These are phyloP conservation scores for Nakazawaea anatomiae DNA, from an alignment of 805 yeast species.

Conservation along the genomic window DNA sequence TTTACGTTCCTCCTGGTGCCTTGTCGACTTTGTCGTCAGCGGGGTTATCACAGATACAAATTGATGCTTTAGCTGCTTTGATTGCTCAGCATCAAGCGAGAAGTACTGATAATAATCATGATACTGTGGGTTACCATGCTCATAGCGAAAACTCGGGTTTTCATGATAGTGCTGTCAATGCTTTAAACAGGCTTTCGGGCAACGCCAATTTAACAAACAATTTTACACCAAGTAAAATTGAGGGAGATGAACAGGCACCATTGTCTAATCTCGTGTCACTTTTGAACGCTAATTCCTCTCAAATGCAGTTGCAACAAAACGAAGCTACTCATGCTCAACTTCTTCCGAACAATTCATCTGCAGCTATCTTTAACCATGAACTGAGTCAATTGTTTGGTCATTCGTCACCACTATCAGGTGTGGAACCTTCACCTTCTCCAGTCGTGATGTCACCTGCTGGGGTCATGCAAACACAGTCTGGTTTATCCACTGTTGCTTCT, in stretches of 20 bases:
- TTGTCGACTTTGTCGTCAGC: slow-evolving; percentile 54
- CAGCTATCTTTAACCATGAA: background rate
- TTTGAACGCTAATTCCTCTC: slow-evolving; percentile 1
- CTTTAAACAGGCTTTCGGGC: background rate
- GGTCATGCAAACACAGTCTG: background rate
- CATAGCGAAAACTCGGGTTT: slow-evolving; percentile 1
- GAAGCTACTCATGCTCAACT: background rate
- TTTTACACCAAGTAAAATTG: background rate
- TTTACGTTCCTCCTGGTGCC: slow-evolving; percentile 72
- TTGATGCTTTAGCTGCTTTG: slow-evolving; percentile 65
- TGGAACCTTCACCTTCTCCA: slow-evolving; percentile 8
- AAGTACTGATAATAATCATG: slow-evolving; percentile 13
- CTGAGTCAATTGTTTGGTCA: background rate
- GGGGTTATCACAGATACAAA: slow-evolving; percentile 64
- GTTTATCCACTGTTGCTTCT: background rate
- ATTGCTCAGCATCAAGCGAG: slow-evolving; percentile 60
- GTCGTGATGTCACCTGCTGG: slow-evolving; percentile 9
- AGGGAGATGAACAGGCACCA: background rate
- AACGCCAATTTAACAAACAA: background rate
- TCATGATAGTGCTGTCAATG: slow-evolving; percentile 7
- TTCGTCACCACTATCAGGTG: slow-evolving; percentile 2
- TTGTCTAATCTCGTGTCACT: slow-evolving; percentile 4
- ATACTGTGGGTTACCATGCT: background rate
- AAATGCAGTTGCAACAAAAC: background rate
- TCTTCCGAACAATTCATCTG: slow-evolving; percentile 1